Evolutionary conservation across 2,329 filamentous ascomycete species (phyloP).

Genomic region (Dactylellina leptospora): DNA sequence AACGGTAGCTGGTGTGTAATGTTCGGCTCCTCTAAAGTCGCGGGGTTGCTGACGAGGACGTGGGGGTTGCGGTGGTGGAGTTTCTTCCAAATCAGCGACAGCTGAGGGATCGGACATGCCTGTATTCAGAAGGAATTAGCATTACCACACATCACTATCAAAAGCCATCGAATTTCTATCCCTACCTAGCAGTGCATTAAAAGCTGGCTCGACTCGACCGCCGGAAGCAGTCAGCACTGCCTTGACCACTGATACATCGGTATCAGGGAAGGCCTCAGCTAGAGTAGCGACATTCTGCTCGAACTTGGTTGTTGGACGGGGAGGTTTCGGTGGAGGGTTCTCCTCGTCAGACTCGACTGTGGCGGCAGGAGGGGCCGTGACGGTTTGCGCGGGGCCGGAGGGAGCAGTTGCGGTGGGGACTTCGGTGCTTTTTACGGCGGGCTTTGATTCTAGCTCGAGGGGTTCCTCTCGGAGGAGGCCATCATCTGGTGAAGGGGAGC

Average conservation of each 20-base stretch:
- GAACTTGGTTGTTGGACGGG: conserved; percentile 79
- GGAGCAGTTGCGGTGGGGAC: conserved; percentile 45
- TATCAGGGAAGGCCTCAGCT: conserved; percentile 89
- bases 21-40: conserved; percentile 40
- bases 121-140: conserved; percentile 48
- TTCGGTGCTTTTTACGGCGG: conserved; percentile 22
- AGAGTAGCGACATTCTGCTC: conserved; percentile 88
- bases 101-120: conserved; percentile 68
- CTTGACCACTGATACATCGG: conserved; percentile 82
- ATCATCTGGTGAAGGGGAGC: conserved; percentile 49
- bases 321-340: conserved; percentile 78
- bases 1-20: conserved; percentile 72
- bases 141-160: neutral
- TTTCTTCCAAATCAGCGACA: conserved; percentile 60
- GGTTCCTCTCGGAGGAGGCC: conserved; percentile 51
- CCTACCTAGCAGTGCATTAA: conserved; percentile 88
- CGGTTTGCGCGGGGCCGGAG: conserved; percentile 33
- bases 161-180: conserved; percentile 8
- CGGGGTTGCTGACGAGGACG: conserved; percentile 54
- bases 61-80: conserved; percentile 56
- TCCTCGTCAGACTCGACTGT: conserved; percentile 62
- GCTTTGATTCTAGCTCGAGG: conserved; percentile 23
- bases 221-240: conserved; percentile 86
- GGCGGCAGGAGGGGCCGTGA: conserved; percentile 40
- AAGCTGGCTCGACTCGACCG: conserved; percentile 89